Base-by-base conservation (phyloP, 1,284 basidiomycete species). In the Ceratobasidium sp. region DNA sequence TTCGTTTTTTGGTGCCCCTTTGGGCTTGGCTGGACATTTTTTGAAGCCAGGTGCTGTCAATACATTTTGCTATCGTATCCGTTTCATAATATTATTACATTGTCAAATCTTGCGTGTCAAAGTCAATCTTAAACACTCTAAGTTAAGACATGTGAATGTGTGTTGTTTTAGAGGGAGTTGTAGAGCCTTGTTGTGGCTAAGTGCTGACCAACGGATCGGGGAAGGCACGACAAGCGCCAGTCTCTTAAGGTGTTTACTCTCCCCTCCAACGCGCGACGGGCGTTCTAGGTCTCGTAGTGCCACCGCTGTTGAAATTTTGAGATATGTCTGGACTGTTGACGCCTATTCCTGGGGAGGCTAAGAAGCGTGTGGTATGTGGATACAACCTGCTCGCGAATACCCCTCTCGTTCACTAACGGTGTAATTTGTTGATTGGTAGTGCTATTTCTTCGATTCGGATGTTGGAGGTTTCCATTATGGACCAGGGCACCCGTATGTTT, bases 391-490 rank as follows among this genome's bases (percentile, higher is more conserved):
- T 14, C 45, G 7, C 48, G 7, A 2, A 41, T 31, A 19, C 51
- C 47, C 57, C 29, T 27, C 24, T 54, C 76, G 60, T 36, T 31
- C 19, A 33, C 44, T 47, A 27, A 48, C 33, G 60, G 73, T 78
- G 64, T 74, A 77, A 72, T 41, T 67, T 76, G 24, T 74, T 44
- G 50, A 57, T n/a, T n/a, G 73, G 11, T 77, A 97, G 95, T 97
- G 95, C 82, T 97, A 97, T 85, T 97, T 97, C 86, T 97, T 96
- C 84, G 98, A 99, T 84, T 98, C 96, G 22, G 98, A 99, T 83
- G 96, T 98, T 81, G 97, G 97, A 56, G 97, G 97, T 75, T 99
- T 98, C 83, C 97, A 99, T 83, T 99, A 99, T 91, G 97, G 97
- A 1, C 96, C 97, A 56, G 97, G 97, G 57, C 91, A 93, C 81